phyloP scores from a whole-genome alignment of 768 basidiomycete genomes.

The Macrocybe gigantea region DNA sequence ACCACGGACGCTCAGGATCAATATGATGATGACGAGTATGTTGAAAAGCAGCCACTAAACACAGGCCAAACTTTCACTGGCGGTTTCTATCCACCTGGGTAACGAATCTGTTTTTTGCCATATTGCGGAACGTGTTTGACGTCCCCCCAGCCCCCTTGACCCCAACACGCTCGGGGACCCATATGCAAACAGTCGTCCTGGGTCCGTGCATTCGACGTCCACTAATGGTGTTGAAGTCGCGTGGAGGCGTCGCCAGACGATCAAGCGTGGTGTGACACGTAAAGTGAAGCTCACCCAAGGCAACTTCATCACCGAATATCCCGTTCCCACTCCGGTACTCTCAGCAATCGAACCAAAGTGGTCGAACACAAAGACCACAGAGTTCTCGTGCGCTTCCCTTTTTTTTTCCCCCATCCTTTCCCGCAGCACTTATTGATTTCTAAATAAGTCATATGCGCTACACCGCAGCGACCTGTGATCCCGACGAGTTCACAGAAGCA shows the following conservation, averaged over 20 bases:
- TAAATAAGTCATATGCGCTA: constrained; percentile 79
- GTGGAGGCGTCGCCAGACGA: constrained; percentile 77
- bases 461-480: constrained; percentile 87
- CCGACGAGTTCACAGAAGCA: constrained; percentile 78
- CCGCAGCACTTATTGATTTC: background rate
- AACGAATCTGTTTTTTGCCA: background rate
- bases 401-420: constrained; percentile 1
- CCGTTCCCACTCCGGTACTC: constrained; percentile 78
- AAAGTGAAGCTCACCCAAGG: constrained; percentile 92
- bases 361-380: constrained; percentile 65
- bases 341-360: constrained; percentile 82
- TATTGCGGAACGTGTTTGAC: constrained; percentile 3
- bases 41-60: constrained; percentile 76
- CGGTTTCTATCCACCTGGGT: constrained; percentile 71
- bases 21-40: constrained; percentile 62
- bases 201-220: constrained; percentile 46
- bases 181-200: constrained; percentile 41
- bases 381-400: constrained; percentile 72
- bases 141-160: constrained; percentile 35
- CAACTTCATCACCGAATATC: constrained; percentile 87
- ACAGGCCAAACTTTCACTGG: constrained; percentile 46
- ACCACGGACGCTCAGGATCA: constrained; percentile 35
- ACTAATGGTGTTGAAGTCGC: constrained; percentile 55
- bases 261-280: constrained; percentile 88
- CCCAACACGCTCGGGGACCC: constrained; percentile 65